Evolutionary conservation across 139 green algal genomes (phyloP).

Genomic region (Choricystis sp.): DNA sequence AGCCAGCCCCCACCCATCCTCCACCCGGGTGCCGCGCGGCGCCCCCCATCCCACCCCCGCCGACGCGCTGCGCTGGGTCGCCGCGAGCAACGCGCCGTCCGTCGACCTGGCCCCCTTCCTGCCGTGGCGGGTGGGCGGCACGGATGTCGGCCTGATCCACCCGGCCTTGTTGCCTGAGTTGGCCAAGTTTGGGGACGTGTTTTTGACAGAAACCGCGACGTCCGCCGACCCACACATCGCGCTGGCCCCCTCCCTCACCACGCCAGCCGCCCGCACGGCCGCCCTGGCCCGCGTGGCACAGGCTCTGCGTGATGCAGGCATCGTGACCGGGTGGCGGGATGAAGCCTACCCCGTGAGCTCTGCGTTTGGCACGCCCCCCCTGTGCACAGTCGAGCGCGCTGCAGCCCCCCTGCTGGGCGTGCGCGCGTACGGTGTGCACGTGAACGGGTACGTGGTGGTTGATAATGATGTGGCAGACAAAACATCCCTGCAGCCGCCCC

Average conservation of each 20-base stretch:
- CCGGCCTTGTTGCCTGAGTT: neutral
- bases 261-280: neutral
- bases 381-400: conserved; percentile 71
- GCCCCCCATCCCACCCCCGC: too few species aligned
- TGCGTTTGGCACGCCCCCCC: conserved; percentile 38
- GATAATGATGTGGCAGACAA: too few species aligned
- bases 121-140: neutral
- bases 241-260: neutral
- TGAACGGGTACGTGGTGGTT: conserved; percentile 80
- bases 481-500: too few species aligned
- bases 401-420: conserved; percentile 75
- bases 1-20: too few species aligned
- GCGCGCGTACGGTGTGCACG: conserved; percentile 58
- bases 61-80: neutral
- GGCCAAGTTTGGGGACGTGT: neutral
- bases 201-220: neutral
- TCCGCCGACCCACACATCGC: neutral
- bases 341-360: conserved; percentile 78
- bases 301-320: conserved; percentile 26
- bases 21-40: too few species aligned
- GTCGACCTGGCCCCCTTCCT: neutral
- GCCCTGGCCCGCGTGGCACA: conserved; percentile 4
- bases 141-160: neutral
- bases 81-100: neutral
- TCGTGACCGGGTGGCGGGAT: conserved; percentile 73